Evolutionary conservation across 2,329 filamentous ascomycete species (phyloP).

Genomic region (Mycosphaerelloides madeirae): DNA sequence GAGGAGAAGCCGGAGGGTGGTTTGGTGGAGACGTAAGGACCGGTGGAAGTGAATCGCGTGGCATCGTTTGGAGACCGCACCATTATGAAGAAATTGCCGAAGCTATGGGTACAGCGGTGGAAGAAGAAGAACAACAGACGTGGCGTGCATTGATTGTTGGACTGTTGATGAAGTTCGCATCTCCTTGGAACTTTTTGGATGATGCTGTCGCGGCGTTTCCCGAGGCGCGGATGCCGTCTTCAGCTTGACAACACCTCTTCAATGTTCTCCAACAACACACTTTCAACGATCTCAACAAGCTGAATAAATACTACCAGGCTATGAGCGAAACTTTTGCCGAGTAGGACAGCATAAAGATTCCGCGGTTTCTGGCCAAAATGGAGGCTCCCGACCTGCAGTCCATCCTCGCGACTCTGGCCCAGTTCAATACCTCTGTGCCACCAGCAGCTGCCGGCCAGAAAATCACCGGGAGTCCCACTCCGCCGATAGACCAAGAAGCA

Average conservation of each 20-base stretch:
- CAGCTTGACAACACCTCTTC: too few species aligned
- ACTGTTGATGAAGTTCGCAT: neutral
- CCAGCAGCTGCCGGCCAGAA: neutral
- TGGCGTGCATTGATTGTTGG: constrained; percentile 6
- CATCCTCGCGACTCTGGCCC: constrained; percentile 33
- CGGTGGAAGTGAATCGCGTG: constrained; percentile 70
- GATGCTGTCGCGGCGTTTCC: neutral
- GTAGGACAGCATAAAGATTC: too few species aligned
- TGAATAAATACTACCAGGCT: too few species aligned
- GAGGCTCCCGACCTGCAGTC: constrained; percentile 27
- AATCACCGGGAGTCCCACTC: constrained; percentile 1
- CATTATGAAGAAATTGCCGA: constrained; percentile 29
- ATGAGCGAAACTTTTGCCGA: too few species aligned
- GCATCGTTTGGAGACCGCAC: constrained; percentile 72
- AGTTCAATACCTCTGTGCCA: constrained; percentile 8
- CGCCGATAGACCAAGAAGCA: constrained; percentile 1
- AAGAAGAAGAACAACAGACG: too few species aligned
- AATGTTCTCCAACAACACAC: too few species aligned
- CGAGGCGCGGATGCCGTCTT: too few species aligned
- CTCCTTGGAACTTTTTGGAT: neutral
- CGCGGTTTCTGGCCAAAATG: too few species aligned
- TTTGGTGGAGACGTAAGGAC: constrained; percentile 66
- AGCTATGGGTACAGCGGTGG: too few species aligned
- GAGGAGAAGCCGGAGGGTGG: constrained; percentile 35
- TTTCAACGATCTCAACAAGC: too few species aligned